These are phyloP conservation scores for Neonectria neomacrospora DNA, from an alignment of 2,329 filamentous ascomycete species.

Conservation along the genomic window DNA sequence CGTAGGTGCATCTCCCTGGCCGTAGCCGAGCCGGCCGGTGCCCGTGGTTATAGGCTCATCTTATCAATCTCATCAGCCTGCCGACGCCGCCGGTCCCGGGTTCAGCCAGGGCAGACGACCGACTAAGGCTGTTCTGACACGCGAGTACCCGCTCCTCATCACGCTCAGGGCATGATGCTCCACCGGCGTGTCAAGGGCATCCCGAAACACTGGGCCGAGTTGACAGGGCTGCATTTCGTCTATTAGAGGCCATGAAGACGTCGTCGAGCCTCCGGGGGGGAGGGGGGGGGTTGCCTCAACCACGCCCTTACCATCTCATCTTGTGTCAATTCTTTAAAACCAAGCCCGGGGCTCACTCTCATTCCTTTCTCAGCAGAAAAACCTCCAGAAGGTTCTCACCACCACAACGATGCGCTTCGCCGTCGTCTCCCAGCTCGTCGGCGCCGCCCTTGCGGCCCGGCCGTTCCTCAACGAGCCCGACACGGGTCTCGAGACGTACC, in stretches of 20 bases:
- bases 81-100: not conserved
- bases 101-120: conserved; percentile 1
- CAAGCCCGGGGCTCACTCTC: not conserved
- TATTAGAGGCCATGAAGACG: conserved; percentile 17
- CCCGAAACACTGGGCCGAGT: not conserved
- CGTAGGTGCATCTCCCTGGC: not conserved
- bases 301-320: not conserved
- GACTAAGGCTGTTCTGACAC: not conserved
- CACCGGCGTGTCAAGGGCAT: conserved; percentile 23
- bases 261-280: not conserved
- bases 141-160: conserved; percentile 31
- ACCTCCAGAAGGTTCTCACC: conserved; percentile 28
- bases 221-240: not conserved
- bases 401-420: conserved; percentile 33
- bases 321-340: not conserved
- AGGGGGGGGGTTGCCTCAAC: not conserved
- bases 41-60: conserved; percentile 19
- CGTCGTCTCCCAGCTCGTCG: conserved; percentile 35
- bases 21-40: not conserved
- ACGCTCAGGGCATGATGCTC: conserved; percentile 30
- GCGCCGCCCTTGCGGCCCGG: conserved; percentile 44
- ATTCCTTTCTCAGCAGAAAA: not conserved
- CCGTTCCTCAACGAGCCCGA: conserved; percentile 51
- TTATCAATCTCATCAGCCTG: conserved; percentile 38
- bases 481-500: conserved; percentile 48